These are phyloP conservation scores for Nemophila menziesii DNA, from an alignment of 257 asterid species.

Conservation along the genomic window DNA sequence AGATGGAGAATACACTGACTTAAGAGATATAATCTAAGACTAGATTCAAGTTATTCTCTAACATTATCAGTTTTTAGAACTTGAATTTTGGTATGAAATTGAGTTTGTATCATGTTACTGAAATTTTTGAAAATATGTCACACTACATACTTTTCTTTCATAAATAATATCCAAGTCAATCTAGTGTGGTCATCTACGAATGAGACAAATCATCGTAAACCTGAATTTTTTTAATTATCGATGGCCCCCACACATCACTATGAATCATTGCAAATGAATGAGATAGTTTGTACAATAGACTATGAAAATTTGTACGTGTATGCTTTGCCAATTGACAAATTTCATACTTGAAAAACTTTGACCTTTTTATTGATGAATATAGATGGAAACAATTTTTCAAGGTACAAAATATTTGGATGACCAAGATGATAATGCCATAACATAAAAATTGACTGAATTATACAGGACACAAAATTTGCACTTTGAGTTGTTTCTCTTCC, in stretches of 20 bases:
- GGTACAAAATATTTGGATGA: conserved; percentile 1
- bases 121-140: not conserved
- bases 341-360: conserved; percentile 1
- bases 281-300: not conserved
- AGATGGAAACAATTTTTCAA: not conserved
- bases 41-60: not conserved
- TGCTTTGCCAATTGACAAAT: conserved; percentile 2
- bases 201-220: not conserved
- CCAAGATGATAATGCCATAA: not conserved
- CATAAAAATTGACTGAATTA: not conserved
- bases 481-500: too few relatives aligned
- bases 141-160: not conserved
- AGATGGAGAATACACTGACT: not conserved
- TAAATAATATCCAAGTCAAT: not conserved
- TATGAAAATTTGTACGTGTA: not conserved
- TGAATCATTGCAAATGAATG: not conserved
- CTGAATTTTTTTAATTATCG: not conserved
- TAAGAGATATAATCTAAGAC: not conserved
- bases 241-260: conserved; percentile 1
- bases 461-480: not conserved
- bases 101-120: conserved; percentile 1
- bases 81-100: not conserved
- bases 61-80: not conserved
- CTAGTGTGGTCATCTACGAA: conserved; percentile 6
- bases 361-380: conserved; percentile 5